Conservation (phyloP, 2,329 filamentous ascomycete species). For the Neospermospora avenae region DNA sequence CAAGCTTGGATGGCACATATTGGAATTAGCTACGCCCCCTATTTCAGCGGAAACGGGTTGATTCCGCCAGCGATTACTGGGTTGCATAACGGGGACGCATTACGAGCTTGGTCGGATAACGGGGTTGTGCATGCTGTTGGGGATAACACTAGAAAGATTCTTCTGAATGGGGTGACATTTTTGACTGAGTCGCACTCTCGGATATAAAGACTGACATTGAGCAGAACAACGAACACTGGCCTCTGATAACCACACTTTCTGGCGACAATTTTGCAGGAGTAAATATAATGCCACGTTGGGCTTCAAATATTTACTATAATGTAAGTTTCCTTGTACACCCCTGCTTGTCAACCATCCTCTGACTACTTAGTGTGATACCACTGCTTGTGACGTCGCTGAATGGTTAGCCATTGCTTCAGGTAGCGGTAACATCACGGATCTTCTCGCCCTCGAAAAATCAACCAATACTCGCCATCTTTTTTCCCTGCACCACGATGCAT, state of each 20-base stretch:
- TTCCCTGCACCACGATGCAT: constrained; percentile 40
- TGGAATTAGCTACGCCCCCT: constrained; percentile 43
- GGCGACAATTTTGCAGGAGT: constrained; percentile 54
- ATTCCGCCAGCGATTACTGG: constrained; percentile 62
- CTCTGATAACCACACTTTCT: constrained; percentile 48
- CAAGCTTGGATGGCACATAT: constrained; percentile 53
- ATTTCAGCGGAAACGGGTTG: constrained; percentile 51
- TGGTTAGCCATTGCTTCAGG: constrained; percentile 59
- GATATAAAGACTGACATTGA: background rate
- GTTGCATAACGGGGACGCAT: constrained; percentile 59
- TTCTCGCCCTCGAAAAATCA: constrained; percentile 47
- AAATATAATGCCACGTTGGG: constrained; percentile 56
- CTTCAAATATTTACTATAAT: constrained; percentile 63
- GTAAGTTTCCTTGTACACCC: constrained; percentile 2
- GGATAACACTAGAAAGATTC: constrained; percentile 55
- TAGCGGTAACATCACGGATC: constrained; percentile 48
- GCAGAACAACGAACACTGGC: constrained; percentile 45
- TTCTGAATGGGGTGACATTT: constrained; percentile 50
- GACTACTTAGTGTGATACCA: constrained; percentile 44
- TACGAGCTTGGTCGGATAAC: constrained; percentile 55
- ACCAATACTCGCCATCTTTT: constrained; percentile 55
- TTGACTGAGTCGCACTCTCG: background rate
- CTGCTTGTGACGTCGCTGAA: constrained; percentile 53
- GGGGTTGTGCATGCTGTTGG: constrained; percentile 56
- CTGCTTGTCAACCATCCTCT: background rate